These are phyloP conservation scores for Coprinopsis cinerea DNA, from an alignment of 768 basidiomycete species.

Conservation along the genomic window DNA sequence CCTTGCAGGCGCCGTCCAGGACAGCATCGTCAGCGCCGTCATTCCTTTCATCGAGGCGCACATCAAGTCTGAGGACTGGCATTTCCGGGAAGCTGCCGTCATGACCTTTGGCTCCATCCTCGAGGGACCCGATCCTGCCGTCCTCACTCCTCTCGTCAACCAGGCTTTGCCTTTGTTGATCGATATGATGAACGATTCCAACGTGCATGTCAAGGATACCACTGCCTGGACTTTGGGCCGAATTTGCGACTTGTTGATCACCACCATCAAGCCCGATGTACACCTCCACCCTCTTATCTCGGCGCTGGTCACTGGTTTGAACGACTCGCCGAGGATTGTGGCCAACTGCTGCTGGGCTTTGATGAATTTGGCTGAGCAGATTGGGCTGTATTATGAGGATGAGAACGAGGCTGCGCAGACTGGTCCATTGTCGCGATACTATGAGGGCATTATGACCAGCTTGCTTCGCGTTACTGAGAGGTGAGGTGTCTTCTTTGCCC, in stretches of 20 bases:
- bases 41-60: slow-evolving; percentile 98
- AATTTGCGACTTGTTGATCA: slow-evolving; percentile 86
- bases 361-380: slow-evolving; percentile 92
- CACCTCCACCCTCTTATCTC: slow-evolving; percentile 81
- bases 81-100: slow-evolving; percentile 90
- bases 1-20: slow-evolving; percentile 85
- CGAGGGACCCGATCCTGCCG: slow-evolving; percentile 87
- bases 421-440: slow-evolving; percentile 81
- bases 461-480: slow-evolving; percentile 84
- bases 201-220: slow-evolving; percentile 89
- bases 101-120: slow-evolving; percentile 99
- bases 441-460: slow-evolving; percentile 79
- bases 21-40: slow-evolving; percentile 84
- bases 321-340: slow-evolving; percentile 78
- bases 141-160: slow-evolving; percentile 85
- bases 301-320: slow-evolving; percentile 76
- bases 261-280: slow-evolving; percentile 82
- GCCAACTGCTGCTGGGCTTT: slow-evolving; percentile 95
- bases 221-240: slow-evolving; percentile 97
- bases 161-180: slow-evolving; percentile 93
- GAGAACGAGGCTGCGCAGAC: slow-evolving; percentile 47
- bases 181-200: slow-evolving; percentile 87
- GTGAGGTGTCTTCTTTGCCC: slow-evolving; percentile 34
- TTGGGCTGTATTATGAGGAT: slow-evolving; percentile 63
- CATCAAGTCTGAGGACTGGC: slow-evolving; percentile 92